Percentiles rank a stretch among this genome's conserved stretches.
Evolutionary conservation across 2,329 filamentous ascomycete species (phyloP).

Genomic region (Exophiala sideris): DNA sequence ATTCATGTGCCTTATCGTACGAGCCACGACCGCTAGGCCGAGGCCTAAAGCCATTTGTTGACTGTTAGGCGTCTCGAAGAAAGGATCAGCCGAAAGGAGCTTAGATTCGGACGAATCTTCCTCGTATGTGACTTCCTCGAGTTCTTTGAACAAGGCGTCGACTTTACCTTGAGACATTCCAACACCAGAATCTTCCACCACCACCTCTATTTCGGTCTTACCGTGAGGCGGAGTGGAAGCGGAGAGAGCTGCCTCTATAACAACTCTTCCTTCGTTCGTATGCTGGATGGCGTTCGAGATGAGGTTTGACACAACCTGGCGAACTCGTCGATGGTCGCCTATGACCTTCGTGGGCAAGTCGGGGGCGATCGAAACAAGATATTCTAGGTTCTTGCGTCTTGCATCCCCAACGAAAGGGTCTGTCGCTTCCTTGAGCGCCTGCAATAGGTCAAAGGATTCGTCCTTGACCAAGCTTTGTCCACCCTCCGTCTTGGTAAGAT

Average conservation of each 20-base stretch:
- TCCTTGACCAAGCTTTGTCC: conserved; percentile 75
- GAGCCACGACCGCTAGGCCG: conserved; percentile 81
- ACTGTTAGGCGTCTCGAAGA: conserved; percentile 34
- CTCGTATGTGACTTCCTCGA: conserved; percentile 63
- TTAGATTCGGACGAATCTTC: conserved; percentile 60
- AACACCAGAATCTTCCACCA: conserved; percentile 69
- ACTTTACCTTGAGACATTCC: conserved; percentile 59
- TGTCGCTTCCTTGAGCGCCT: conserved; percentile 72
- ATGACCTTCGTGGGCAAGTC: conserved; percentile 68
- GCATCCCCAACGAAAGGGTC: conserved; percentile 72
- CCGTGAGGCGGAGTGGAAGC: conserved; percentile 42
- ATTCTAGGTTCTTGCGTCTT: conserved; percentile 69
- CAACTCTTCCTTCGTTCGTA: conserved; percentile 65
- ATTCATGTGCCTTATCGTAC: conserved; percentile 85
- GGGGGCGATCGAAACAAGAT: conserved; percentile 64
- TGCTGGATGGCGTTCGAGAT: conserved; percentile 82
- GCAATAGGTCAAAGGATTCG: conserved; percentile 70
- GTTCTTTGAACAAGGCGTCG: conserved; percentile 59
- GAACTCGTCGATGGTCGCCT: conserved; percentile 75
- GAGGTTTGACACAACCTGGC: conserved; percentile 78
- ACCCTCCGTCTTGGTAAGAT: conserved; percentile 83
- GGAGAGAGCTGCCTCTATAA: conserved; percentile 63
- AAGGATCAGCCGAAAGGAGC: conserved; percentile 51
- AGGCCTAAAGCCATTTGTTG: conserved; percentile 63
- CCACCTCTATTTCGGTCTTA: conserved; percentile 65